Base-by-base conservation (phyloP, 108 stramenopile genomes). In the Seminavis robusta region DNA sequence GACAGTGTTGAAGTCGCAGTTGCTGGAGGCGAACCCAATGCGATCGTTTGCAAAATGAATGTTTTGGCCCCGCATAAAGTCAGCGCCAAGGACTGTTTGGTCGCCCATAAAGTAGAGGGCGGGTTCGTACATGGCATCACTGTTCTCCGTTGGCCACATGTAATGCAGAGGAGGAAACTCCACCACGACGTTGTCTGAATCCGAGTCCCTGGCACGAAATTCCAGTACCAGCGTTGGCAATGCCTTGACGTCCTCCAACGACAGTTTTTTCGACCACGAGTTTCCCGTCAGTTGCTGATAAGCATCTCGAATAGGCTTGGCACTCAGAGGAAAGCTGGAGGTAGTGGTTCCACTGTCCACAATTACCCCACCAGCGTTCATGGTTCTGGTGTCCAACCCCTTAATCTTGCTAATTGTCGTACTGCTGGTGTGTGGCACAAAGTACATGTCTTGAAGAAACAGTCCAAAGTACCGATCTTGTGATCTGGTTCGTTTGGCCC, bases 341-440 rank as follows among this genome's bases (percentile, higher is more conserved):
- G 92, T 92, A 10, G 95, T 94, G 15, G 95, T 94, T 8, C 95
- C 95, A 52, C 73, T 76, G 69, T 96, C 95, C 1, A 96, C 88
- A 58, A 96, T 94, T 26, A 80, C 79, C 29, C 81, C 84, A 2
- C 90, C 83, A n/a, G 39, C 45, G 37, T 87, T 83, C 30, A 30
- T 70, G 61, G 29, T 30, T 51, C 59, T 52, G 67, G 45, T 42
- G 59, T 21, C 48, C 51, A 16, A 51, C n/a, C 6, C 58, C 72
- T 13, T 47, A 38, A 33, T 51, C 52, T 32, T 52, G 45, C 41
- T 75, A 56, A 48, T 48, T 23, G 4, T 17, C 10, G 15, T 10
- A 17, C 10, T 17, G 24, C 24, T 48, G 17, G 3, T 26, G 47
- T 6, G 25, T 48, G 4, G 47, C 25, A 5, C n/a, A 3, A 48